These are phyloP conservation scores for Exophiala bonariae DNA, from an alignment of 2,329 filamentous ascomycete species.

Conservation along the genomic window DNA sequence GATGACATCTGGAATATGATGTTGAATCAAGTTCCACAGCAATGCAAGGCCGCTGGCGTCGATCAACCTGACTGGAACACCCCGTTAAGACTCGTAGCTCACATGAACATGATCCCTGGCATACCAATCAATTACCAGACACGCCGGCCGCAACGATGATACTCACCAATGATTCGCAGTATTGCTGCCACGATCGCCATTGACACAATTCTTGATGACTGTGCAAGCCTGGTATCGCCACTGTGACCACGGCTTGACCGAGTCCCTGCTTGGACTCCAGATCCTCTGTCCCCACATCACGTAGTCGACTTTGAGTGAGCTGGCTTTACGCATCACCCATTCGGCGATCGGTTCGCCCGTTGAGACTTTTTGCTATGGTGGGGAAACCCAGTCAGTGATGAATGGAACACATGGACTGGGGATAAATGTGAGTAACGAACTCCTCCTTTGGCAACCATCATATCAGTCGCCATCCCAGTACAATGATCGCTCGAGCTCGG, in stretches of 20 bases:
- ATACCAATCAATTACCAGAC: background rate
- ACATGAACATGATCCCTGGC: constrained; percentile 30
- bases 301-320: constrained; percentile 46
- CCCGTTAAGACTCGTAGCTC: constrained; percentile 20
- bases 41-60: no score
- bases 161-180: constrained; percentile 38
- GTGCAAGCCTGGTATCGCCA: constrained; percentile 33
- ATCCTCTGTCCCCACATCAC: constrained; percentile 54
- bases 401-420: no score
- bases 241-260: constrained; percentile 39
- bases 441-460: constrained; percentile 32
- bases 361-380: constrained; percentile 35
- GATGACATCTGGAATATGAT: no score
- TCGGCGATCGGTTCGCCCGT: constrained; percentile 48
- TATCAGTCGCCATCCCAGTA: constrained; percentile 33
- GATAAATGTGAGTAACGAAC: constrained; percentile 21
- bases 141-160: background rate
- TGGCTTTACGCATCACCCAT: constrained; percentile 49
- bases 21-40: no score
- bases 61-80: no score
- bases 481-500: constrained; percentile 29
- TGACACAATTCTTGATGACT: constrained; percentile 29
- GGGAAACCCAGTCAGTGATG: background rate
- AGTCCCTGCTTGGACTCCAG: constrained; percentile 42
- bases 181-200: constrained; percentile 43